Base-by-base conservation (phyloP, 2,329 filamentous ascomycete genomes). In the Penicillium hordei region DNA sequence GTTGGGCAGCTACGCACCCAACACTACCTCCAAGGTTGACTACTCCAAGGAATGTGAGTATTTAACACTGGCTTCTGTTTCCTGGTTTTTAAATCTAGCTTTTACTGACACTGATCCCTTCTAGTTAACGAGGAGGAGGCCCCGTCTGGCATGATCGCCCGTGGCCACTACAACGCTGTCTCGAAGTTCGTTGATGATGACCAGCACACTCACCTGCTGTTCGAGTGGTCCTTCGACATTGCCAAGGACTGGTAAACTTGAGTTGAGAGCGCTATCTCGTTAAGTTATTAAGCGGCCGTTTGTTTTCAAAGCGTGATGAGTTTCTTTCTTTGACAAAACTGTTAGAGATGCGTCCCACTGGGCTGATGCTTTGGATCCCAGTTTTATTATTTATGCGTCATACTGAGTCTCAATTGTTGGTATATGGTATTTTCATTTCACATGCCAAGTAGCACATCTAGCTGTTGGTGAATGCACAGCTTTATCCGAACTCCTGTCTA, bases 221-320 rank as follows among this genome's bases (percentile, higher is more conserved):
- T 99, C 76, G 89, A 96, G 70, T 99, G 94, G 94, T 87, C 88
- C 61, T 97, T 99, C 71, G 90, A 97, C 72, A 96, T 99, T 75
- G 84, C 89, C 79, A 99, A 97, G 85, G 91, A 96, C 75, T 97
- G 94, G 94, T 75, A 73, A 61, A 58, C 55, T 44, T 43, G 29
- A 33, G 39, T 52, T 42, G 56, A 36, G 29, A 50, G 49, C 13
- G 54, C 53, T 54, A 53, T 54, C 58, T 56, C 55, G 58, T 66
- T 63, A 52, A 66, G 56, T 65, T 63, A 59, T 58, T 66, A 48
- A 64, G 64, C 64, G 61, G 58, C 50, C 55, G 55, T 59, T 65
- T 65, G 55, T 60, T 67, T 66, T 55, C 65, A 64, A 50, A 66
- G 65, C 65, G 65, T 67, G 58, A 67, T 65, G 61, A 66, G 67